These are phyloP conservation scores for Leccinum subtestaceum DNA, from an alignment of 768 basidiomycete species.

Conservation along the genomic window DNA sequence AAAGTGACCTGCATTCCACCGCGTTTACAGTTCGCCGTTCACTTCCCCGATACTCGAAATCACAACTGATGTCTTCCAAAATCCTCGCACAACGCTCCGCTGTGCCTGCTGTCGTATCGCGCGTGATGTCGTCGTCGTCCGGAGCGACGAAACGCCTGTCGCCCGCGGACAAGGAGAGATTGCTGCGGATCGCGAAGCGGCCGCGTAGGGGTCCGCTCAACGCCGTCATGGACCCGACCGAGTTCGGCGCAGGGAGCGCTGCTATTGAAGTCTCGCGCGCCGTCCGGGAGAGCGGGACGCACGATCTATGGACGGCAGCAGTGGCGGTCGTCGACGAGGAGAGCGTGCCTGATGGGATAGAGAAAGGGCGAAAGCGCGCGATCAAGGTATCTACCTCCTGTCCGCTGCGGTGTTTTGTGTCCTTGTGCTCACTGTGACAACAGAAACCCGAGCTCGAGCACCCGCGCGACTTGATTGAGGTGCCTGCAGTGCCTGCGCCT, in stretches of 20 bases:
- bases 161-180: slow-evolving; percentile 67
- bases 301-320: slow-evolving; percentile 57
- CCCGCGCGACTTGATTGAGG: slow-evolving; percentile 50
- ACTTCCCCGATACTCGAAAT: slow-evolving; percentile 52
- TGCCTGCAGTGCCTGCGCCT: slow-evolving; percentile 67
- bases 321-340: slow-evolving; percentile 28
- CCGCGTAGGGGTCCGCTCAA: slow-evolving; percentile 73
- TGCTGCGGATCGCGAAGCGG: slow-evolving; percentile 75
- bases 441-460: slow-evolving; percentile 50
- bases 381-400: slow-evolving; percentile 36
- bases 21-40: slow-evolving; percentile 51
- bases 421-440: neutral
- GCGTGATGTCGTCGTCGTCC: slow-evolving; percentile 28
- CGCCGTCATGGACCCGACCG: slow-evolving; percentile 62
- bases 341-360: slow-evolving; percentile 41
- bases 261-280: slow-evolving; percentile 64
- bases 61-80: slow-evolving; percentile 65
- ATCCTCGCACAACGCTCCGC: slow-evolving; percentile 86
- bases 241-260: slow-evolving; percentile 64
- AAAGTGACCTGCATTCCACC: neutral
- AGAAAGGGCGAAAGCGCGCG: slow-evolving; percentile 36
- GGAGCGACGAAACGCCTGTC: slow-evolving; percentile 40
- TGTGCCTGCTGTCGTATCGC: slow-evolving; percentile 79
- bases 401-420: neutral
- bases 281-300: slow-evolving; percentile 62